Conservation (phyloP, 306 rosid genomes). For the Castanea mollissima region DNA sequence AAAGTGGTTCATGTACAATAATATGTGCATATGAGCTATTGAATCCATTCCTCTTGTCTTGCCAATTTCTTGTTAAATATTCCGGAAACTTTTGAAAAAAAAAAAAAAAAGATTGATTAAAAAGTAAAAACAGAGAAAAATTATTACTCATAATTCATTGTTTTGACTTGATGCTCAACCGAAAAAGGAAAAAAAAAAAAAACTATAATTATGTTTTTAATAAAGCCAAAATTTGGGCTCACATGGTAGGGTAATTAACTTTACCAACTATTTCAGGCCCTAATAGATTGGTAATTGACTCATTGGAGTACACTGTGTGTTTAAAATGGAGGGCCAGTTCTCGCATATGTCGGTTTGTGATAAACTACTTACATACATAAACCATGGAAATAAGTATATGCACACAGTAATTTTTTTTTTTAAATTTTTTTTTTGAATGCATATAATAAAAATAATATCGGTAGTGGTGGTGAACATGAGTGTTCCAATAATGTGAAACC, state of each 20-base stretch:
- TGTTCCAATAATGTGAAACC: too few species aligned
- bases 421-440: too few species aligned
- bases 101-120: slow-evolving; percentile 9
- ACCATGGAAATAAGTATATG: too few species aligned
- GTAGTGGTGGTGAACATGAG: too few species aligned
- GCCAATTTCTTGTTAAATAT: not conserved
- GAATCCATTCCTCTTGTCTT: not conserved
- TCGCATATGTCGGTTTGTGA: not conserved
- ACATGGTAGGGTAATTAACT: slow-evolving; percentile 21
- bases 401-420: not conserved
- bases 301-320: too few species aligned
- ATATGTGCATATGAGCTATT: too few species aligned
- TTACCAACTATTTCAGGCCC: too few species aligned
- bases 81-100: not conserved
- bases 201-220: slow-evolving; percentile 22
- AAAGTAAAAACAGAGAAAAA: slow-evolving; percentile 19
- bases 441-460: too few species aligned
- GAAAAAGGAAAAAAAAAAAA: not conserved
- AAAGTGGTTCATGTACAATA: too few species aligned
- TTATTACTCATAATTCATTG: slow-evolving; percentile 28
- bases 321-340: not conserved
- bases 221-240: slow-evolving; percentile 15
- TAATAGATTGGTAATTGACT: too few species aligned
- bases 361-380: not conserved
- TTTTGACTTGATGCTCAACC: slow-evolving; percentile 39